These are phyloP conservation scores for Coniophora puteana DNA, from an alignment of 1,284 basidiomycete species.

Conservation along the genomic window DNA sequence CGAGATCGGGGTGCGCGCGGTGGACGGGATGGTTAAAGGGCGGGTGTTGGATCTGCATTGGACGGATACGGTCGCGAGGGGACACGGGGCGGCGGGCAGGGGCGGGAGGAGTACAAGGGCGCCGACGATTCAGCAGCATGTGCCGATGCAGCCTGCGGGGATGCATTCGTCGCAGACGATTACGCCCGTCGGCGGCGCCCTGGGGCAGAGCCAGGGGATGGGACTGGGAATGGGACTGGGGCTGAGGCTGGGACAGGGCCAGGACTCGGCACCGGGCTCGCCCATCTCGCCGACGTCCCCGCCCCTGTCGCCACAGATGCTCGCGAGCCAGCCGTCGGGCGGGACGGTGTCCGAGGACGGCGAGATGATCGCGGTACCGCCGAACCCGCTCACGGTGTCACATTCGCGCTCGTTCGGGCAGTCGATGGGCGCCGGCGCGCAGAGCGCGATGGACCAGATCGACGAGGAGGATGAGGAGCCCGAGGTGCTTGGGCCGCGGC, in stretches of 20 bases:
- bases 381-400: constrained; percentile 28
- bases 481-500: constrained; percentile 64
- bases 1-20: constrained; percentile 71
- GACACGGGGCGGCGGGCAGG: too few species aligned
- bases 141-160: constrained; percentile 14
- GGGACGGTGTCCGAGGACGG: constrained; percentile 38
- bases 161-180: constrained; percentile 16
- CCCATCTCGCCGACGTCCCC: constrained; percentile 24
- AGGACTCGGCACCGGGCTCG: constrained; percentile 16
- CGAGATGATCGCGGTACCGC: constrained; percentile 44
- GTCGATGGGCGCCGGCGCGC: constrained; percentile 9
- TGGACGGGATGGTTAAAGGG: constrained; percentile 78
- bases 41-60: constrained; percentile 72
- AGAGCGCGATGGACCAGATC: too few species aligned
- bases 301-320: constrained; percentile 20
- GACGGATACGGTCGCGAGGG: constrained; percentile 63
- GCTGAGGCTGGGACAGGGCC: too few species aligned
- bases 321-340: constrained; percentile 32
- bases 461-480: constrained; percentile 29
- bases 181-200: constrained; percentile 19
- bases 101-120: too few species aligned
- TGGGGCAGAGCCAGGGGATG: constrained; percentile 8
- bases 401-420: constrained; percentile 32
- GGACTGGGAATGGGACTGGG: constrained; percentile 10
- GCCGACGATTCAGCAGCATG: too few species aligned